Evolutionary conservation across 768 basidiomycete species (phyloP).

Genomic region (Boletus pseudo-olivaceus): DNA sequence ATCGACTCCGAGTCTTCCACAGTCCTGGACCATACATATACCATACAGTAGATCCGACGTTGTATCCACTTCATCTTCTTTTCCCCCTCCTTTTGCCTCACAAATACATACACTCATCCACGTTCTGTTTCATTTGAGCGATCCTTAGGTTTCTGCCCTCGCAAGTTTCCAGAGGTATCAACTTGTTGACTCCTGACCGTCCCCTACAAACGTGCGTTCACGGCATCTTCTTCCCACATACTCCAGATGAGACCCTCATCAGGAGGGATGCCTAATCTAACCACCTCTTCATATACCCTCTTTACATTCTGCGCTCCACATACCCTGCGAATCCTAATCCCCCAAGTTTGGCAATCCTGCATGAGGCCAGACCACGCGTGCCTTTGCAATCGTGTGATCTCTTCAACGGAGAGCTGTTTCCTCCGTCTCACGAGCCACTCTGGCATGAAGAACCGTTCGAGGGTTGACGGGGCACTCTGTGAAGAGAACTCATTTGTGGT

Average conservation of each 20-base stretch:
- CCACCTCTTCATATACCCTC: constrained; percentile 45
- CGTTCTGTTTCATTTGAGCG: too few species aligned
- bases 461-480: constrained; percentile 2
- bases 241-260: constrained; percentile 62
- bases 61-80: too few species aligned
- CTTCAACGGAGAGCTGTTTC: constrained; percentile 41
- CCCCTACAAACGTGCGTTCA: constrained; percentile 12
- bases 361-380: constrained; percentile 60
- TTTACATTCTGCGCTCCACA: constrained; percentile 47
- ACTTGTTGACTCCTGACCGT: background rate
- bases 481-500: constrained; percentile 34
- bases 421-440: constrained; percentile 62
- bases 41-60: too few species aligned
- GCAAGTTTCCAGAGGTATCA: background rate
- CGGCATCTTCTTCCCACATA: constrained; percentile 47
- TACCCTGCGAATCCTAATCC: constrained; percentile 46
- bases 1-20: too few species aligned
- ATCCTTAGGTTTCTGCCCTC: too few species aligned
- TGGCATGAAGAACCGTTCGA: constrained; percentile 64
- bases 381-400: constrained; percentile 50
- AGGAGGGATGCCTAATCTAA: constrained; percentile 46
- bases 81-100: too few species aligned
- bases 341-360: constrained; percentile 52
- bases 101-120: too few species aligned
- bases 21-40: too few species aligned